A percentile compares a stretch with the other conserved stretches of the same genome.
These are phyloP conservation scores for Cornus controversa DNA, from an alignment of 148 eudicot genomes.

Conservation along the genomic window DNA sequence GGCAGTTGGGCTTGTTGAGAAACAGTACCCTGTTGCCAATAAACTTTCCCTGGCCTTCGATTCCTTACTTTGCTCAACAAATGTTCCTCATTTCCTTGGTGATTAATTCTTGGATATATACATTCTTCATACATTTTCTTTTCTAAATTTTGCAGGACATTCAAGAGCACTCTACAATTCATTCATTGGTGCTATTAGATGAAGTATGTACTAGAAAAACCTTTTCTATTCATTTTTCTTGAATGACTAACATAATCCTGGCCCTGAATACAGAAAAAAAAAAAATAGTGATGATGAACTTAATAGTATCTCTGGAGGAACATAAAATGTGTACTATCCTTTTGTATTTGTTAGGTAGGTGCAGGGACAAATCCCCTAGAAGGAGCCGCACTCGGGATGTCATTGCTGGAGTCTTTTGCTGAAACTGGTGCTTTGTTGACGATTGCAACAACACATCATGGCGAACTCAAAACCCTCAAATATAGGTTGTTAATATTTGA, in stretches of 20 bases:
- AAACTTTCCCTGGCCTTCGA: too few species aligned
- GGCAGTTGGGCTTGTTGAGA: too few species aligned
- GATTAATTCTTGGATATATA: neutral
- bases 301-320: neutral
- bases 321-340: slow-evolving; percentile 4
- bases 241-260: slow-evolving; percentile 5
- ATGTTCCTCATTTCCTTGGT: neutral
- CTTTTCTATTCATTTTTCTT: slow-evolving; percentile 1
- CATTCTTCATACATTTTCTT: slow-evolving; percentile 16
- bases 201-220: slow-evolving; percentile 54
- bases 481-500: slow-evolving; percentile 56
- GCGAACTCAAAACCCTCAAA: slow-evolving; percentile 96
- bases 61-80: neutral
- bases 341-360: slow-evolving; percentile 60
- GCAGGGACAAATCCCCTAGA: slow-evolving; percentile 99
- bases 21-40: too few species aligned
- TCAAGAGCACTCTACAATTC: slow-evolving; percentile 61
- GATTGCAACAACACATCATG: slow-evolving; percentile 93
- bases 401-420: slow-evolving; percentile 88
- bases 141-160: slow-evolving; percentile 61
- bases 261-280: neutral
- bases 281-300: neutral
- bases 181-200: slow-evolving; percentile 85
- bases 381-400: slow-evolving; percentile 99
- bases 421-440: slow-evolving; percentile 77